Evolutionary conservation across 805 yeast genomes (phyloP).

Genomic region (Starmerella vaccinii): DNA sequence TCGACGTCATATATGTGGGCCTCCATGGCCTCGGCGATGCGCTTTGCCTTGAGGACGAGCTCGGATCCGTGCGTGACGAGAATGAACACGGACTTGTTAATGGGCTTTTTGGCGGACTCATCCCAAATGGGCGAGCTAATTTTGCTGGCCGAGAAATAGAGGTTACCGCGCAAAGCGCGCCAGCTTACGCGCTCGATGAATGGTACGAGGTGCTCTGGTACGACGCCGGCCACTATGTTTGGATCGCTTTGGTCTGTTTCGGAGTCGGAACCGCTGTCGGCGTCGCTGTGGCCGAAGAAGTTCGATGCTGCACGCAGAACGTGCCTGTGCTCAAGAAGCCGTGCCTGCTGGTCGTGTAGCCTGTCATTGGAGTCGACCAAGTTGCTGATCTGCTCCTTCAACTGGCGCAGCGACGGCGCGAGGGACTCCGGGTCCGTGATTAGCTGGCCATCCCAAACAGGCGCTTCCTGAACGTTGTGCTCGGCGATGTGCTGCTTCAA

Average conservation of each 20-base stretch:
- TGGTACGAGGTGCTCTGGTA: conserved; percentile 57
- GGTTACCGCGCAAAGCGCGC: conserved; percentile 88
- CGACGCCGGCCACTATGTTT: conserved; percentile 63
- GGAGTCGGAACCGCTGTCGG: conserved; percentile 27
- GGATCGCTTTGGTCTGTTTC: conserved; percentile 33
- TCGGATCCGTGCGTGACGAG: conserved; percentile 85
- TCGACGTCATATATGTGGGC: conserved; percentile 64
- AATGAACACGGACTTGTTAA: conserved; percentile 72
- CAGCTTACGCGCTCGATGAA: conserved; percentile 74
- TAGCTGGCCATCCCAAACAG: conserved; percentile 35
- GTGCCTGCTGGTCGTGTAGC: conserved; percentile 52
- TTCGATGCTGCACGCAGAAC: conserved; percentile 41
- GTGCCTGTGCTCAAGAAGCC: conserved; percentile 60
- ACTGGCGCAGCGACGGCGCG: conserved; percentile 47
- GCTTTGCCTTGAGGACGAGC: conserved; percentile 59
- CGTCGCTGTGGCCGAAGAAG: conserved; percentile 33
- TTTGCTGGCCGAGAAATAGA: conserved; percentile 65
- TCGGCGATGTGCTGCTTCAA: conserved; percentile 29
- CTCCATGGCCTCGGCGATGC: conserved; percentile 82
- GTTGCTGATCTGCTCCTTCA: conserved; percentile 67
- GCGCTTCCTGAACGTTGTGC: conserved; percentile 28
- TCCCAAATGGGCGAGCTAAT: conserved; percentile 57
- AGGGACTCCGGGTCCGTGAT: conserved; percentile 58
- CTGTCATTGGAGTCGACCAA: conserved; percentile 59
- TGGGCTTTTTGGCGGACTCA: conserved; percentile 42